Percentiles rank a stretch among this genome's conserved stretches.
phyloP scores from a whole-genome alignment of 2,329 filamentous ascomycete species.

The Colletotrichum sp. region DNA sequence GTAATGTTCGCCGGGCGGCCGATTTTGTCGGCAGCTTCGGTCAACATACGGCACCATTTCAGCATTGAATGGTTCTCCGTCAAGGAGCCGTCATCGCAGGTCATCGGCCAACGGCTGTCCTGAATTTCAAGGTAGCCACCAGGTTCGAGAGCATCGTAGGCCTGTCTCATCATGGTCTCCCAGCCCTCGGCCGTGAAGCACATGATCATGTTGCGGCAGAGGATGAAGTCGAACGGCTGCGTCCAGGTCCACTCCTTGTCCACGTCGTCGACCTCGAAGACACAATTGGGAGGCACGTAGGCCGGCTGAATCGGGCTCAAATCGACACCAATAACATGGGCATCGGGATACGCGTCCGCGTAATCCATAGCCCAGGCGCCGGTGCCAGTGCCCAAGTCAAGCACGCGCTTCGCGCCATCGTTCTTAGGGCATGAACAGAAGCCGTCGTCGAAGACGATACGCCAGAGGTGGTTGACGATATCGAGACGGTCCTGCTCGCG shows the following conservation, averaged over 20 bases:
- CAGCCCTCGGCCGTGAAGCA: slow-evolving; percentile 26
- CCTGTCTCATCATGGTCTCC: slow-evolving; percentile 19
- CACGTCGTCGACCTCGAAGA: slow-evolving; percentile 34
- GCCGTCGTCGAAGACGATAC: slow-evolving; percentile 32
- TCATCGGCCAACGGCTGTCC: slow-evolving; percentile 29
- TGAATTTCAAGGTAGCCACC: slow-evolving; percentile 36
- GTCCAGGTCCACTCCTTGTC: slow-evolving; percentile 28
- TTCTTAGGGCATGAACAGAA: slow-evolving; percentile 29
- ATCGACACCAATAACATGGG: slow-evolving; percentile 31
- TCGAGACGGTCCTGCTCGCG: slow-evolving; percentile 22
- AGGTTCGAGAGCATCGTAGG: slow-evolving; percentile 30
- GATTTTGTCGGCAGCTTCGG: slow-evolving; percentile 30
- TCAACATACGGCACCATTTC: slow-evolving; percentile 29
- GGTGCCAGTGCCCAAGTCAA: neutral
- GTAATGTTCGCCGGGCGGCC: slow-evolving; percentile 30
- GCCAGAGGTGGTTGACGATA: slow-evolving; percentile 38
- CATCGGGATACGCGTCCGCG: neutral
- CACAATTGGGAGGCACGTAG: slow-evolving; percentile 31
- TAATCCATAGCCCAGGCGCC: slow-evolving; percentile 9
- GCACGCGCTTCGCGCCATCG: slow-evolving; percentile 23
- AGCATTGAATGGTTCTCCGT: slow-evolving; percentile 28
- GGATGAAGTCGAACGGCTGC: slow-evolving; percentile 35
- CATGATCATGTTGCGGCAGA: slow-evolving; percentile 33
- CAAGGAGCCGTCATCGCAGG: slow-evolving; percentile 35
- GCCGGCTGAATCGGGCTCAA: slow-evolving; percentile 37